Base-by-base conservation (phyloP, 768 basidiomycete species). In the Amanita jacksonii region DNA sequence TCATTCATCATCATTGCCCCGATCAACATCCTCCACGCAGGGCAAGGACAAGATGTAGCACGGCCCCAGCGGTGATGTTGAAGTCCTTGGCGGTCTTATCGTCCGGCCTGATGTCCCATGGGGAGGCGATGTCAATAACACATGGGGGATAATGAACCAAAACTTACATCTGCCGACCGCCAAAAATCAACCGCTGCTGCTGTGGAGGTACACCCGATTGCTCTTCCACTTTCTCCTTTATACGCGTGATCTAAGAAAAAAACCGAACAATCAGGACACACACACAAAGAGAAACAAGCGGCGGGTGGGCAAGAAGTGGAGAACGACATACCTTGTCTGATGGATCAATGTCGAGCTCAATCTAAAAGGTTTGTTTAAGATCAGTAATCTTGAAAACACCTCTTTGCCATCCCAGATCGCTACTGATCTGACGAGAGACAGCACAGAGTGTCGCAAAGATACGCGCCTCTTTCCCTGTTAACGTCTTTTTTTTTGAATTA, bases 211-310 rank as follows among this genome's bases (percentile, higher is more conserved):
- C 94, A 51, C 94, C 94, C 5, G 91, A 92, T 66, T 97, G 93
- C 69, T 97, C 93, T 62, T 98, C 94, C 7, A 97, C 90, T 62
- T 88, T 87, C 74, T 94, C 92, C 70, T 98, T 98, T 66, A 98
- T 91, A 53, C 87, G 79, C 36, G 79, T 71, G 56, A 96, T 88
- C 94, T 98, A 58, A 22, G 18, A 32, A 31, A 19, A 28, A 32
- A 35, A 53, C 13, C 47, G 45, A 37, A 20, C 22, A n/a, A 43
- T 47, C 13, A 34, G 27, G 15, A 23, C 12, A 22, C 28, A 13
- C n/a, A n/a, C n/a, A n/a, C n/a, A n/a, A n/a, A n/a, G n/a, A n/a
- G n/a, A n/a, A n/a, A n/a, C n/a, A n/a, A n/a, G n/a, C n/a, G n/a
- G n/a, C n/a, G n/a, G n/a, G n/a, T n/a, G 10, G 9, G 8, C 24